Percentiles rank a stretch among this genome's conserved stretches.
phyloP scores from a whole-genome alignment of 257 asterid genomes.

The Penstemon eatonii region DNA sequence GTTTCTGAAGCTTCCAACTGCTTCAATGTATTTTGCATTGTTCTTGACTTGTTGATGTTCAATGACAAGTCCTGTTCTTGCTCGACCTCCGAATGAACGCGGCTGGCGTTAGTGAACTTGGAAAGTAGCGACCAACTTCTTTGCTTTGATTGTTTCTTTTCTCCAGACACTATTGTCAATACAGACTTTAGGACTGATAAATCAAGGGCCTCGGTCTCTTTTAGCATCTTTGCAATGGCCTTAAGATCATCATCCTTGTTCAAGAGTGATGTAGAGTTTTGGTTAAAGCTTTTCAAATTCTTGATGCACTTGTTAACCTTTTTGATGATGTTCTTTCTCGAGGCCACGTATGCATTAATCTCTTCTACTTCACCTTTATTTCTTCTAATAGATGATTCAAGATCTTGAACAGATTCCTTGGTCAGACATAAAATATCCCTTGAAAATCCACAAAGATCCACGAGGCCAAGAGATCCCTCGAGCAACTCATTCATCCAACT shows the following conservation, averaged over 20 bases:
- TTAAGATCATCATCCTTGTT: too few relatives aligned
- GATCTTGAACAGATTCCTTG: constrained; percentile 34
- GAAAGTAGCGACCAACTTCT: constrained; percentile 30
- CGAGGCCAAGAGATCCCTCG: constrained; percentile 31
- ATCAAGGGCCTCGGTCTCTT: constrained; percentile 26
- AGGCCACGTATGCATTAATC: constrained; percentile 19
- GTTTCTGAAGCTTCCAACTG: constrained; percentile 13
- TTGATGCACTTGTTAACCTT: constrained; percentile 20
- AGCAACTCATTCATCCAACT: constrained; percentile 27
- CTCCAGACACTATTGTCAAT: constrained; percentile 1
- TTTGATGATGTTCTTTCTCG: constrained; percentile 30
- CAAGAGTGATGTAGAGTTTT: too few relatives aligned
- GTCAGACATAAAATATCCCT: constrained; percentile 26
- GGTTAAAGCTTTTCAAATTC: constrained; percentile 12
- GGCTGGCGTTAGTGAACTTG: constrained; percentile 13
- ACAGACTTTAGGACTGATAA: constrained; percentile 15
- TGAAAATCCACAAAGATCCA: constrained; percentile 31
- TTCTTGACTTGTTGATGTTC: neutral
- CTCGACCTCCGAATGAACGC: neutral
- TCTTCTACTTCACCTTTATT: constrained; percentile 25
- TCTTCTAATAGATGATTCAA: constrained; percentile 33
- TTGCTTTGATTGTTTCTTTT: constrained; percentile 21
- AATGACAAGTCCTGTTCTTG: constrained; percentile 5
- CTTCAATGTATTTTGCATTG: constrained; percentile 1
- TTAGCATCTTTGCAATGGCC: neutral